Conservation (phyloP, 345 rosid species). For the Stellera chamaejasme region DNA sequence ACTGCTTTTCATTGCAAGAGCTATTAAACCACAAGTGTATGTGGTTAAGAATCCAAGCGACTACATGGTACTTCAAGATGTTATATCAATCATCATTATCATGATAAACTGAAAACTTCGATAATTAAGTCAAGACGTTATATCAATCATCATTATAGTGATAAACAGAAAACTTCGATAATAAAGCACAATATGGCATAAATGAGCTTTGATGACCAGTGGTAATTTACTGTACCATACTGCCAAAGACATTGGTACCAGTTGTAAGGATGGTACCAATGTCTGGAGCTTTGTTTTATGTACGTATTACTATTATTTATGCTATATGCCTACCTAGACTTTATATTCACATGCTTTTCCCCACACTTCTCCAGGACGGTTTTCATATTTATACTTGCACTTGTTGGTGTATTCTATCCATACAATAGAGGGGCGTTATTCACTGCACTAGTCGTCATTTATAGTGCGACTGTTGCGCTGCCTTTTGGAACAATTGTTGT, state of each 20-base stretch:
- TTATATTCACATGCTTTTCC: constrained; percentile 1
- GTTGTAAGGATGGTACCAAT: constrained; percentile 25
- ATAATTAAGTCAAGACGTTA: not conserved
- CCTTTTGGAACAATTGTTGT: constrained; percentile 52
- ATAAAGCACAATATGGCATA: too few species aligned
- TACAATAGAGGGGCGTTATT: constrained; percentile 51
- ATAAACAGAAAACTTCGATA: not conserved
- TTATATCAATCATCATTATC: not conserved
- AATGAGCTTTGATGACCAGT: not conserved
- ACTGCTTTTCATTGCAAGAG: too few species aligned
- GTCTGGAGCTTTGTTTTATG: not conserved
- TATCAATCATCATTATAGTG: not conserved
- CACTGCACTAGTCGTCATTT: constrained; percentile 51
- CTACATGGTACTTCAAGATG: too few species aligned
- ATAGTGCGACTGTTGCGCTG: constrained; percentile 45
- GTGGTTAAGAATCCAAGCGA: not conserved
- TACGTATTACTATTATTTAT: too few species aligned
- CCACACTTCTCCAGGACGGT: constrained; percentile 23
- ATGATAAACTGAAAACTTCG: too few species aligned
- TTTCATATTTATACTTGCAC: constrained; percentile 44
- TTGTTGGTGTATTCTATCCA: constrained; percentile 55
- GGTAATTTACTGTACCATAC: constrained; percentile 40
- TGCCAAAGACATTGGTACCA: too few species aligned
- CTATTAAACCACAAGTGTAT: not conserved
- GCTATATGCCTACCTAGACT: not conserved